These are phyloP conservation scores for Pythium coloratum DNA, from an alignment of 352 stramenopile genomes.

Conservation along the genomic window DNA sequence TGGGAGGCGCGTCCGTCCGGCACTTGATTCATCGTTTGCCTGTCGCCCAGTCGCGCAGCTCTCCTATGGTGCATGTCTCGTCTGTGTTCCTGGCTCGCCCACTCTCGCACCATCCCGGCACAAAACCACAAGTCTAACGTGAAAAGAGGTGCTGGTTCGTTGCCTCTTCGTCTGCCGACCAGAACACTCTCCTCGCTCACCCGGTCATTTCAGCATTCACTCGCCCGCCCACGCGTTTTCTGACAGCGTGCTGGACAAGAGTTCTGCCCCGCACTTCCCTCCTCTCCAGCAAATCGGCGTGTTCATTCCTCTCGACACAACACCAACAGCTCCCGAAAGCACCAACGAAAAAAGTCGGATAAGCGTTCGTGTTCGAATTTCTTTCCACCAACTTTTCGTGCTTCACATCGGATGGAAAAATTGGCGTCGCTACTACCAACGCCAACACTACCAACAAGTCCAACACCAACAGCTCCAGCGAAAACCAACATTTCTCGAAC, in stretches of 20 bases:
- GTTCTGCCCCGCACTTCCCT: background rate
- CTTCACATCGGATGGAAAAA: conserved; percentile 1
- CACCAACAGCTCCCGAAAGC: background rate
- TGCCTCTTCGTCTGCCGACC: background rate
- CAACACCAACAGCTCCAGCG: background rate
- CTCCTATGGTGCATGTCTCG: conserved; percentile 10
- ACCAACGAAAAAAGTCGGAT: conserved; percentile 1
- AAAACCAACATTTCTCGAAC: conserved; percentile 1
- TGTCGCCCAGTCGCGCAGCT: conserved; percentile 25
- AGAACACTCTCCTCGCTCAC: background rate
- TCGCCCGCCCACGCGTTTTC: background rate
- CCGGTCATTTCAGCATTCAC: conserved; percentile 26
- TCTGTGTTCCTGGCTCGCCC: conserved; percentile 13
- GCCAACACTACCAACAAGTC: background rate
- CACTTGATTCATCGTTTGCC: conserved; percentile 30
- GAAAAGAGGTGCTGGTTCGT: conserved; percentile 3
- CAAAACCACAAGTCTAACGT: conserved; percentile 20
- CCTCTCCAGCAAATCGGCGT: background rate
- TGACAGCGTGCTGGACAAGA: background rate
- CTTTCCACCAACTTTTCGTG: background rate
- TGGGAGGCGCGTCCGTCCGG: conserved; percentile 20
- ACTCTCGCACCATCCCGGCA: conserved; percentile 15
- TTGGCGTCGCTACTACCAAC: background rate
- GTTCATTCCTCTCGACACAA: background rate
- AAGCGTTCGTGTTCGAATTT: background rate